Conservation (phyloP, 139 green algal genomes). For the Coelastrella sp. region DNA sequence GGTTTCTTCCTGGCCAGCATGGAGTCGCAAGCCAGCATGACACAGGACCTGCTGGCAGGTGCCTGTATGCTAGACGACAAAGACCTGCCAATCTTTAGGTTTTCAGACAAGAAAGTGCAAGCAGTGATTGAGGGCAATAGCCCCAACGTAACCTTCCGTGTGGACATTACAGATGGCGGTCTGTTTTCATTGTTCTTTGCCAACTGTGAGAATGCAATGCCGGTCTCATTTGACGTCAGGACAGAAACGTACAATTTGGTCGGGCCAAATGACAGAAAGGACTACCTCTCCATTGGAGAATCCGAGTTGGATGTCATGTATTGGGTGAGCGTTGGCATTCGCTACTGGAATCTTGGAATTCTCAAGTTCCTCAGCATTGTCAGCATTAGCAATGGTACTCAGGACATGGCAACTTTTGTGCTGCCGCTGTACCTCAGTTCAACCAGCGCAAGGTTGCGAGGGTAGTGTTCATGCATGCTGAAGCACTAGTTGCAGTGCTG, state of each 20-base stretch:
- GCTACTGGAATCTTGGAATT: too few species aligned
- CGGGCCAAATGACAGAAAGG: background rate
- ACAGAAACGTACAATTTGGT: conserved; percentile 82
- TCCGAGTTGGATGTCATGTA: conserved; percentile 90
- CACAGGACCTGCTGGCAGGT: background rate
- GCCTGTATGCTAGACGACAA: conserved; percentile 58
- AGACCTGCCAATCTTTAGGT: conserved; percentile 52
- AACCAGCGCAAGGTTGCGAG: too few species aligned
- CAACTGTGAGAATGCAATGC: conserved; percentile 85
- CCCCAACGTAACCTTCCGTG: conserved; percentile 53
- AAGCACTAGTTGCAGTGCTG: background rate
- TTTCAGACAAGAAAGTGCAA: conserved; percentile 60
- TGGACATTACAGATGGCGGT: conserved; percentile 51
- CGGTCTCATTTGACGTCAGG: conserved; percentile 80
- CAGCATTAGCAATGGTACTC: too few species aligned
- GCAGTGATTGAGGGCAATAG: conserved; percentile 36
- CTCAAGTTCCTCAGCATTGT: too few species aligned
- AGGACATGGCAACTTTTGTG: too few species aligned
- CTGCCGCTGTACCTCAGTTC: too few species aligned
- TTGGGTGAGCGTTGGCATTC: conserved; percentile 82
- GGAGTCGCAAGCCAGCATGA: conserved; percentile 54
- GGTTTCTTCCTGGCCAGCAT: conserved; percentile 40
- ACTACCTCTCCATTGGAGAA: conserved; percentile 95
- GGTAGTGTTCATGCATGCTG: too few species aligned
- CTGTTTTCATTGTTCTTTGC: conserved; percentile 89